Base-by-base conservation (phyloP, 306 rosid genomes). In the Carpinus viminea region DNA sequence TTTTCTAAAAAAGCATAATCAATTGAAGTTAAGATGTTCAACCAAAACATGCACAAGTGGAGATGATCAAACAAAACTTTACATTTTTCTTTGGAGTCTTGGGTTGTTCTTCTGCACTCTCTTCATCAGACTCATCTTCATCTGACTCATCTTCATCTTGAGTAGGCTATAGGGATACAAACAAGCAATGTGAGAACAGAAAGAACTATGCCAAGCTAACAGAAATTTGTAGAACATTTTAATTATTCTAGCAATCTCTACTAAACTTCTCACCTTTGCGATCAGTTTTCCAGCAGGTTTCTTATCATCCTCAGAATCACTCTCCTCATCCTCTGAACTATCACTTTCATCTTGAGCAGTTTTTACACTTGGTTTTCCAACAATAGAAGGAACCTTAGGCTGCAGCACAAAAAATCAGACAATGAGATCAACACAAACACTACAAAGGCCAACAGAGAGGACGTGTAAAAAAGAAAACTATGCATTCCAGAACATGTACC, bases 11-110 rank as follows among this genome's bases (percentile, higher is more conserved):
- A 43, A 17, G 21, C 26, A 38, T 15, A 66, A 18, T 66, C 47
- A 31, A 17, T 7, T 15, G 34, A 12, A 31, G 28, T 43, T 4
- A 9, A 36, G 12, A 36, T 47, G 5, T 66, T 66, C 50, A 38
- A 18, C 70, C 70, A 64, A 34, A 64, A 11, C 43, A 31, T 17
- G 6, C 4, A 3, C 0, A 62, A 48, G 18, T 20, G 65, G 0
- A 17, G 8, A 43, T 31, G 34, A 0, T 26, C 56, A 73, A 28
- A 5, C 34, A 31, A 46, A 47, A 12, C 34, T 76, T 53, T 78
- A 90, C 97, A 20, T 72, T 81, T 75, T 86, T 92, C 68, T 70
- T 85, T 43, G 92, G 89, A 8, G 89, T 90, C 76, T 74, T 88
- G 12, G 78, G 4, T 4, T 89, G 83, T 68, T 77, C 72, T n/a